Conservation (phyloP, 2,329 filamentous ascomycete species). For the Chaetomiaceae sp. region DNA sequence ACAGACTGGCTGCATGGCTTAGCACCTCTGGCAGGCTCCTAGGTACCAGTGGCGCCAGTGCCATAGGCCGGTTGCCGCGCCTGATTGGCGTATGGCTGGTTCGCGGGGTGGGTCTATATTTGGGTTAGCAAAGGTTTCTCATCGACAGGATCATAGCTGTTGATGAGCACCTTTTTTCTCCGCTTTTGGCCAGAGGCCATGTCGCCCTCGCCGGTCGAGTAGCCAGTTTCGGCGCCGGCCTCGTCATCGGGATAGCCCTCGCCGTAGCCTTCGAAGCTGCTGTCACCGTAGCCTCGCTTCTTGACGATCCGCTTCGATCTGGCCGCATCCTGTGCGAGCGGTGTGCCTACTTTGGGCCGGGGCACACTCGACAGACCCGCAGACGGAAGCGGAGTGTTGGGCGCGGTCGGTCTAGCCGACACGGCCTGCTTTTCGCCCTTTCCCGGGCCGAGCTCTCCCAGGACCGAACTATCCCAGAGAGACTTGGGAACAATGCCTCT, state of each 20-base stretch:
- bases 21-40: slow-evolving; percentile 27
- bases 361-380: slow-evolving; percentile 28
- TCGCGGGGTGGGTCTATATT: slow-evolving; percentile 44
- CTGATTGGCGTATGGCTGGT: slow-evolving; percentile 37
- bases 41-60: slow-evolving; percentile 56
- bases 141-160: slow-evolving; percentile 25
- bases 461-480: slow-evolving; percentile 54
- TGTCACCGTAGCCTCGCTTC: slow-evolving; percentile 72
- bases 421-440: slow-evolving; percentile 38
- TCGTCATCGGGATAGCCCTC: slow-evolving; percentile 70
- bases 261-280: slow-evolving; percentile 69
- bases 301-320: slow-evolving; percentile 62
- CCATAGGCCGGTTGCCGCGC: slow-evolving; percentile 53
- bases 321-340: slow-evolving; percentile 39
- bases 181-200: slow-evolving; percentile 52
- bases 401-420: slow-evolving; percentile 47
- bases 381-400: slow-evolving; percentile 47
- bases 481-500: slow-evolving; percentile 53
- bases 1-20: slow-evolving; percentile 2
- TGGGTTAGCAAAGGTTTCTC: slow-evolving; percentile 38
- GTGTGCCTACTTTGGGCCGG: slow-evolving; percentile 38
- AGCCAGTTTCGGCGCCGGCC: slow-evolving; percentile 51
- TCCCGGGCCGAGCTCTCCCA: slow-evolving; percentile 51
- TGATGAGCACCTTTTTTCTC: slow-evolving; percentile 57
- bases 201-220: slow-evolving; percentile 69